Conservation (phyloP, 1,284 basidiomycete species). For the Clitocybe nebularis region DNA sequence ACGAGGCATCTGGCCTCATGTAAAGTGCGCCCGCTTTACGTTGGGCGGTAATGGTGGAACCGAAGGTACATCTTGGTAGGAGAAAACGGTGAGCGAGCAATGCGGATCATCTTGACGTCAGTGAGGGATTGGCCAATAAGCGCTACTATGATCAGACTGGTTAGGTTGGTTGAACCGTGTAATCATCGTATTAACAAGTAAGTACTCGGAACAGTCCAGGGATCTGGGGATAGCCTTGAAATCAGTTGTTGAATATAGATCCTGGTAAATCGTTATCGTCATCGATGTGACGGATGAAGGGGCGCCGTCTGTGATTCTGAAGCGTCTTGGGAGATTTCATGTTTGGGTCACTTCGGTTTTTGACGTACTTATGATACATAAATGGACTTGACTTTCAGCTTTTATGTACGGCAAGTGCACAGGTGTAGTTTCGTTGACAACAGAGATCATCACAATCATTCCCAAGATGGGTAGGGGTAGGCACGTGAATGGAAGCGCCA, state of each 20-base stretch:
- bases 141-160: background rate
- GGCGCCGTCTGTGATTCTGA: background rate
- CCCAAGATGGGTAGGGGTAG: background rate
- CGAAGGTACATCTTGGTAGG: background rate
- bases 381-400: background rate
- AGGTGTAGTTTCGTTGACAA: conserved; percentile 12
- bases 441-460: conserved; percentile 8
- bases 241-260: conserved; percentile 10
- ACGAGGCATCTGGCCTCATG: conserved; percentile 13
- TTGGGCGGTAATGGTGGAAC: background rate
- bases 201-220: too few species aligned
- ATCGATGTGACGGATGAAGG: conserved; percentile 15
- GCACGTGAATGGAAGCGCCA: too few species aligned
- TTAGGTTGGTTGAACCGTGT: too few species aligned
- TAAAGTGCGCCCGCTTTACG: background rate
- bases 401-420: too few species aligned
- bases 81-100: background rate
- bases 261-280: conserved; percentile 17
- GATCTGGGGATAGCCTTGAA: conserved; percentile 2
- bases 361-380: background rate
- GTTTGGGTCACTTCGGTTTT: conserved; percentile 1
- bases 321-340: background rate
- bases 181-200: too few species aligned
- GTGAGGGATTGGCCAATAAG: conserved; percentile 1
- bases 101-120: background rate